A percentile compares a stretch with the other conserved stretches of the same genome.
These are phyloP conservation scores for Plasmodium gaboni DNA, from an alignment of 169 alveolate species.

Conservation along the genomic window DNA sequence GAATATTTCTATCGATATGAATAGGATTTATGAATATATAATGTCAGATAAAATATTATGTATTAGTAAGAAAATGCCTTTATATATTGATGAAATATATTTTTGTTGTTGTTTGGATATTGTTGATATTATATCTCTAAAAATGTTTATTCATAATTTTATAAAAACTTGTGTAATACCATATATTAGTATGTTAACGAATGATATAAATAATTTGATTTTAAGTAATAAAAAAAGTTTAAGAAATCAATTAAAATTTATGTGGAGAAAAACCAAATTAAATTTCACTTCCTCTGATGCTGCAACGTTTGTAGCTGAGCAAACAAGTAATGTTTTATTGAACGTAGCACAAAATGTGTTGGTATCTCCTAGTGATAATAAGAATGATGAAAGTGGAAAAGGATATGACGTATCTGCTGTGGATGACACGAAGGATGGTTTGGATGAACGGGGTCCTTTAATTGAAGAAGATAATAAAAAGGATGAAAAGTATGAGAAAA, in stretches of 20 bases:
- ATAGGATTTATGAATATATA: constrained; percentile 39
- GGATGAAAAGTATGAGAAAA: neutral
- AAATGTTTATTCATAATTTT: constrained; percentile 62
- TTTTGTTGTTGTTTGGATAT: constrained; percentile 44
- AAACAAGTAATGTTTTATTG: constrained; percentile 46
- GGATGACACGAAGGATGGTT: neutral
- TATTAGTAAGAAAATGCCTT: constrained; percentile 55
- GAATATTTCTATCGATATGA: constrained; percentile 5
- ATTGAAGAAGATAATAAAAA: neutral
- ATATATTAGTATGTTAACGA: constrained; percentile 23
- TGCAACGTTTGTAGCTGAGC: constrained; percentile 62
- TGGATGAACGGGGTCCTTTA: neutral
- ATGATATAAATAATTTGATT: constrained; percentile 37
- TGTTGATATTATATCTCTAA: constrained; percentile 37
- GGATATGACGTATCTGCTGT: neutral
- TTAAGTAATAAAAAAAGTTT: constrained; percentile 41
- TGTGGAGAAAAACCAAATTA: constrained; percentile 55
- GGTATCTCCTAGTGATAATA: neutral
- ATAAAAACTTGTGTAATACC: constrained; percentile 29
- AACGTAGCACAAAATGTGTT: constrained; percentile 40
- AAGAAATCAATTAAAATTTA: constrained; percentile 36
- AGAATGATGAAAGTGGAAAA: neutral
- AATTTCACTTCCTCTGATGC: constrained; percentile 50
- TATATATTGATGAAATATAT: constrained; percentile 33
- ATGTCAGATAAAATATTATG: constrained; percentile 17